Base-by-base conservation (phyloP, 495 filamentous ascomycete genomes). In the Daldinia caldariorum region DNA sequence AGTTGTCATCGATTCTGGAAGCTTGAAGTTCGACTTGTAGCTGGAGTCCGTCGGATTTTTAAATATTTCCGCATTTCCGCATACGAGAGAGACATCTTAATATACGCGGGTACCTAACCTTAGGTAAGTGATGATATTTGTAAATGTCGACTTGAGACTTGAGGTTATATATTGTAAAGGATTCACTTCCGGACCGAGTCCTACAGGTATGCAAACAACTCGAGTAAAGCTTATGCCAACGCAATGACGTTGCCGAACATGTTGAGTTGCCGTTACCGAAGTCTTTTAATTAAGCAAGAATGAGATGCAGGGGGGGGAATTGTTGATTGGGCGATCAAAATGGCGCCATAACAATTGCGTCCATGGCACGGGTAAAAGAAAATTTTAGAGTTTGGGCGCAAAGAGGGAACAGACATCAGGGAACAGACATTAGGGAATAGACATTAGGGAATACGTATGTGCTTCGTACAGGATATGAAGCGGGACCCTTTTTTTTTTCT, bases 1-100 rank as follows among this genome's bases (percentile, higher is more conserved):
- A 67, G 18, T 18, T 43, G 51, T 67, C 58, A 41, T 67, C 58
- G 65, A 67, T 67, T 57, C n/a, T n/a, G 38, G 37, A 50, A 32
- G 18, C 54, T 38, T 39, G 49, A 12, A 22, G 49, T 26, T 51
- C 29, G 49, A 22, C 18, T 22, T 1, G 18, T 47, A 22, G 20
- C 12, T 47, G 9, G 26, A 26, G 26, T 3, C 26, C 26, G 26
- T 26, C 26, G 26, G 26, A 26, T 3, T 26, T 26, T n/a, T n/a
- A n/a, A n/a, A n/a, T 22, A 22, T 18, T 47, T 8, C 20, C 9
- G 7, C 12, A 38, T 16, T 8, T 16, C 18, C 10, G 43, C 8
- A 47, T 16, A 47, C 10, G 49, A 53, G 49, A 32, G 49, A 53
- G 49, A 32, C 49, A n/a, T 26, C 26, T 5, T n/a, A 29, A 20